Conservation (phyloP, 441 rosid genomes). For the Adansonia rubrostipa region DNA sequence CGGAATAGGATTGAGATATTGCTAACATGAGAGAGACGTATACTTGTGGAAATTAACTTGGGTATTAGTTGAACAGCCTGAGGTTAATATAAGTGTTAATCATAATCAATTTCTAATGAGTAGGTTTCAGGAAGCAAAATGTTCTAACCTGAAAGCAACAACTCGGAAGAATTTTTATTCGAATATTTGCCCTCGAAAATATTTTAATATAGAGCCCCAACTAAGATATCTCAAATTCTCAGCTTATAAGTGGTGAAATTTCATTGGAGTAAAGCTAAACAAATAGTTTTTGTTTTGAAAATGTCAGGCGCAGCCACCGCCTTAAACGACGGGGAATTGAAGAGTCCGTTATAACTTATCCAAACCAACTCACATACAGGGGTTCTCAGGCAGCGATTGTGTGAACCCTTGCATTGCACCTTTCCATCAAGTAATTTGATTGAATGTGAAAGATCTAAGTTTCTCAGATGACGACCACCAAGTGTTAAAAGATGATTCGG, state of each 20-base stretch:
- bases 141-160: background rate
- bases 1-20: too few relatives aligned
- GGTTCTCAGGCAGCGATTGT: background rate
- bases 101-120: background rate
- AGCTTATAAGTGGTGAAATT: background rate
- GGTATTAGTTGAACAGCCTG: background rate
- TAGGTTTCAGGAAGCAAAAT: background rate
- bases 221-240: background rate
- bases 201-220: background rate
- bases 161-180: background rate
- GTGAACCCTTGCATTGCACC: background rate
- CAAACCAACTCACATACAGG: background rate
- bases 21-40: too few relatives aligned
- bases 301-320: constrained; percentile 36
- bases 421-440: background rate
- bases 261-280: background rate
- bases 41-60: background rate
- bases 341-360: background rate
- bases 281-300: background rate
- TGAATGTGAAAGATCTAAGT: background rate
- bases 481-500: too few relatives aligned
- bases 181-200: background rate
- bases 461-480: background rate
- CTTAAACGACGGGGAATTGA: constrained; percentile 15
- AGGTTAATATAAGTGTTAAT: background rate